Conservation (phyloP, 208 protist species). For the Strigomonas galati region DNA sequence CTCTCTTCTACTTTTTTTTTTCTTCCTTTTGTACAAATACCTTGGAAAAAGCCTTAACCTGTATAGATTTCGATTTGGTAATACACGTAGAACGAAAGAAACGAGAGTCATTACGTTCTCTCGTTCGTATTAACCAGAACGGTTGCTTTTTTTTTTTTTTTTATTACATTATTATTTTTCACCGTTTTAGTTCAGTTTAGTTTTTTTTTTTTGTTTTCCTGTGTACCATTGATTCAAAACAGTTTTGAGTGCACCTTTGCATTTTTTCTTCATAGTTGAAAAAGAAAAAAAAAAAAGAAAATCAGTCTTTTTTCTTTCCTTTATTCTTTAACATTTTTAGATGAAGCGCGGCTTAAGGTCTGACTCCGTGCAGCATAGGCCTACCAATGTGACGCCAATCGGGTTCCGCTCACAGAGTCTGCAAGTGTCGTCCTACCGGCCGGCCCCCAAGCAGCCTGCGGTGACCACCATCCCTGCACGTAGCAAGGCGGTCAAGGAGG, state of each 20-base stretch:
- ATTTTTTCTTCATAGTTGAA: background rate
- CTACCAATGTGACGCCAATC: no score
- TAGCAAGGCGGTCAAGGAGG: no score
- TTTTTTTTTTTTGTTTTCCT: background rate
- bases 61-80: no score
- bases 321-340: no score
- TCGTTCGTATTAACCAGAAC: background rate
- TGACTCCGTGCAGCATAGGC: no score
- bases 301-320: no score
- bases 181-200: background rate
- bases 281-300: constrained; percentile 12
- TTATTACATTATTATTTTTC: constrained; percentile 2
- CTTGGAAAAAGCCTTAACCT: no score
- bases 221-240: background rate
- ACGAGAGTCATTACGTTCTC: constrained; percentile 3
- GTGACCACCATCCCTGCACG: no score
- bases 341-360: no score
- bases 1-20: background rate
- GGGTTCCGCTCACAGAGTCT: no score
- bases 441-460: no score
- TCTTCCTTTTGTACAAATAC: background rate
- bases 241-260: background rate
- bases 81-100: background rate
- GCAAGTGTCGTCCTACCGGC: no score
- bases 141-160: constrained; percentile 5